Base-by-base conservation (phyloP, 306 rosid genomes). In the Lupinus albus region DNA sequence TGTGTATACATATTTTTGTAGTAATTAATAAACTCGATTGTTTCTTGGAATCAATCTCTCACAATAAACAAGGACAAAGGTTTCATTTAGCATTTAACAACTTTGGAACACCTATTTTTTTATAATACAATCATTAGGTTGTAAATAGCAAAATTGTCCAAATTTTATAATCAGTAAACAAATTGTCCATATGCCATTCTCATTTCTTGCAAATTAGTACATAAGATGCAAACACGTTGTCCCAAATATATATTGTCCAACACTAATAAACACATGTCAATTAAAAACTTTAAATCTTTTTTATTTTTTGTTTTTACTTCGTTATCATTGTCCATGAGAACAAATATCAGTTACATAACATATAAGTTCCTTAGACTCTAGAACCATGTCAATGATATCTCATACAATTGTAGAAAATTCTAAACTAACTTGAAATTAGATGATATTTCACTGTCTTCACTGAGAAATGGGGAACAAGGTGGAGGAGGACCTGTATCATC, bases 381-480 rank as follows among this genome's bases (percentile, higher is more conserved):
- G 51, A 41, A 13, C 21, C 14, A 25, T 48, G 35, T 61, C 8
- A 21, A 2, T 17, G 53, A 39, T 65, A 49, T 7, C 74, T 67
- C 14, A 10, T 35, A 67, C 35, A 14, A 56, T 49, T 60, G 61
- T 47, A 58, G 72, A 54, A 53, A 25, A 25, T 44, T 16, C 49
- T 78, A 62, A 62, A 71, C 67, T 64, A 52, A 44, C 7, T 41
- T 35, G 71, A n/a, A n/a, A n/a, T 68, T 44, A 44, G 49, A 45
- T 20, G 69, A 48, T 47, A 61, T 47, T 25, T 25, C 67, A 66
- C 85, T 76, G 33, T 66, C 66, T 53, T 65, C 84, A 61, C 85
- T 82, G 5, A 60, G 64, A 71, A 78, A 48, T 2, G 85, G 78
- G 6, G 80, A 68, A 57, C 71, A 38, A 49, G 75, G 75, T 15